These are phyloP conservation scores for Cicer arietinum DNA, from an alignment of 306 rosid genomes.

Conservation along the genomic window DNA sequence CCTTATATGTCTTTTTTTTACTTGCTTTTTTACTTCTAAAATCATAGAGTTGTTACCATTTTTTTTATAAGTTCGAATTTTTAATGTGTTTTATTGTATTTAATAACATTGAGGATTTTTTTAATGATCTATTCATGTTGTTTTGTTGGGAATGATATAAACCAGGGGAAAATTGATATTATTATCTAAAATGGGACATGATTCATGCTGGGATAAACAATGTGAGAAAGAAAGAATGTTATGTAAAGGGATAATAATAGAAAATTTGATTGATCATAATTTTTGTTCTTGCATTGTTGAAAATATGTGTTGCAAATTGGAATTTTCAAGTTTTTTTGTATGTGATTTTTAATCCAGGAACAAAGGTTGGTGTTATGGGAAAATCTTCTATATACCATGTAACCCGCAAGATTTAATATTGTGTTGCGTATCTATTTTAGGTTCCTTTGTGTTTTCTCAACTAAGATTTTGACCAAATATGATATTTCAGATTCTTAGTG, in stretches of 20 bases:
- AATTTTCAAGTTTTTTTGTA: background rate
- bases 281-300: constrained; percentile 21
- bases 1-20: background rate
- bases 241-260: background rate
- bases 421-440: background rate
- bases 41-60: background rate
- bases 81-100: background rate
- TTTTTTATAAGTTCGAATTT: background rate
- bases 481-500: background rate
- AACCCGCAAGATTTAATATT: background rate
- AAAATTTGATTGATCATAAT: constrained; percentile 5
- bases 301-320: background rate
- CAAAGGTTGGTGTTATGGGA: background rate
- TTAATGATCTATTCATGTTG: background rate
- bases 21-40: background rate
- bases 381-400: background rate
- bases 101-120: background rate
- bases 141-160: background rate
- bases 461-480: background rate
- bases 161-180: background rate
- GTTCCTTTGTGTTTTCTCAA: background rate
- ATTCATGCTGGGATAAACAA: constrained; percentile 2
- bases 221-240: background rate
- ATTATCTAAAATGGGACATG: constrained; percentile 8
- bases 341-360: background rate